A percentile compares a stretch with the other conserved stretches of the same genome.
These are phyloP conservation scores for Melastoma candidum DNA, from an alignment of 441 rosid species.

Conservation along the genomic window DNA sequence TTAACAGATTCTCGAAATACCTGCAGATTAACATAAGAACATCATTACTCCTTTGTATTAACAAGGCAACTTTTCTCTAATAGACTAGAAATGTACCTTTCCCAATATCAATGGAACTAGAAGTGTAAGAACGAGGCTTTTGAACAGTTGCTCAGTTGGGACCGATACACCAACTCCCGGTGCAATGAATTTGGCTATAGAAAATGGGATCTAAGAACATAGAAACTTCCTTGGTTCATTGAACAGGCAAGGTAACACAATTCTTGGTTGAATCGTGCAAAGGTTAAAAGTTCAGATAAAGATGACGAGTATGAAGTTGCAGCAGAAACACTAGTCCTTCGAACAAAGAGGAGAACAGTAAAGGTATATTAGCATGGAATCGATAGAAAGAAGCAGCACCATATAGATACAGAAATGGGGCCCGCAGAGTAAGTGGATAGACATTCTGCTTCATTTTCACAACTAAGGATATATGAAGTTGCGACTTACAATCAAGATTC, in stretches of 20 bases:
- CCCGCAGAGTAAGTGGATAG: not conserved
- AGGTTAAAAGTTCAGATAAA: no score
- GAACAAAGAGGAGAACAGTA: no score
- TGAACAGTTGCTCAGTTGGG: slow-evolving; percentile 68
- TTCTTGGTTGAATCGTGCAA: not conserved
- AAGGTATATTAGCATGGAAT: no score
- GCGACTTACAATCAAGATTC: slow-evolving; percentile 72
- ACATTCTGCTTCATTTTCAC: no score
- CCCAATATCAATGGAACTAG: slow-evolving; percentile 72
- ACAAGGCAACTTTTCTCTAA: slow-evolving; percentile 3
- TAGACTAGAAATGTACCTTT: slow-evolving; percentile 40
- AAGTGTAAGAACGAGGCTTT: slow-evolving; percentile 66
- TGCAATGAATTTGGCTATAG: slow-evolving; percentile 74
- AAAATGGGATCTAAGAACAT: slow-evolving; percentile 69
- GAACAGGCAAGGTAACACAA: not conserved
- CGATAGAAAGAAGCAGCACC: no score
- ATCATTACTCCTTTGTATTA: slow-evolving; percentile 1
- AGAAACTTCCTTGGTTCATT: not conserved
- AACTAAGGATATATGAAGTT: not conserved
- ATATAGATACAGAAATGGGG: no score
- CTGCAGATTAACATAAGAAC: slow-evolving; percentile 30
- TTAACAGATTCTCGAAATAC: slow-evolving; percentile 67
- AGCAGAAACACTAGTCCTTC: no score
- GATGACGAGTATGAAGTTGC: no score
- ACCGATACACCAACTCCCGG: slow-evolving; percentile 76